These are phyloP conservation scores for Globisporangium abappressorium DNA, from an alignment of 352 stramenopile species.

Conservation along the genomic window DNA sequence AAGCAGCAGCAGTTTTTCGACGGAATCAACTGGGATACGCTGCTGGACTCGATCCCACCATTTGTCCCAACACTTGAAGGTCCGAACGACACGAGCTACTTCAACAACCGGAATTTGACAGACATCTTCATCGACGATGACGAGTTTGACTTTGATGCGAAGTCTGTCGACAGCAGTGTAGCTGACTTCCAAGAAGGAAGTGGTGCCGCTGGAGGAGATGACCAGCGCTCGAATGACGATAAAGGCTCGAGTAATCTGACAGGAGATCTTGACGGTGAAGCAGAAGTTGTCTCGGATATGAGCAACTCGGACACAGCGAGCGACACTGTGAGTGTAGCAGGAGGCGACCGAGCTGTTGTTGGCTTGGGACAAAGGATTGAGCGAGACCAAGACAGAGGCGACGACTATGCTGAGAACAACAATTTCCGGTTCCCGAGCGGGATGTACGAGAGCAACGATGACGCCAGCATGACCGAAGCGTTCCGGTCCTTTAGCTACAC, in stretches of 20 bases:
- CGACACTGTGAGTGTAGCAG: slow-evolving; percentile 11
- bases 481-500: slow-evolving; percentile 85
- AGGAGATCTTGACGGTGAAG: neutral
- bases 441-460: slow-evolving; percentile 52
- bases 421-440: slow-evolving; percentile 58
- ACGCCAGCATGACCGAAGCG: slow-evolving; percentile 40
- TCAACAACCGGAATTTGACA: slow-evolving; percentile 87
- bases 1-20: slow-evolving; percentile 67
- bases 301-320: slow-evolving; percentile 16
- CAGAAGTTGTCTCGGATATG: neutral
- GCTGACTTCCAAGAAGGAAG: neutral
- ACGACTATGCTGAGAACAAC: slow-evolving; percentile 25
- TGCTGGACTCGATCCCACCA: slow-evolving; percentile 72
- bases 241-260: neutral
- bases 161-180: slow-evolving; percentile 30
- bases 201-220: neutral
- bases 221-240: slow-evolving; percentile 9
- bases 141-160: slow-evolving; percentile 56
- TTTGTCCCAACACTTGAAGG: slow-evolving; percentile 87
- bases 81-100: slow-evolving; percentile 88
- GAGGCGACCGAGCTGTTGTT: neutral
- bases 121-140: slow-evolving; percentile 86
- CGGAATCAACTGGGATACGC: slow-evolving; percentile 79
- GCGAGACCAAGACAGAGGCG: neutral
- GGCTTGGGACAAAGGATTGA: slow-evolving; percentile 12